Percentiles rank a stretch among this genome's conserved stretches.
phyloP scores from a whole-genome alignment of 257 asterid genomes.

The Agastache rugosa region DNA sequence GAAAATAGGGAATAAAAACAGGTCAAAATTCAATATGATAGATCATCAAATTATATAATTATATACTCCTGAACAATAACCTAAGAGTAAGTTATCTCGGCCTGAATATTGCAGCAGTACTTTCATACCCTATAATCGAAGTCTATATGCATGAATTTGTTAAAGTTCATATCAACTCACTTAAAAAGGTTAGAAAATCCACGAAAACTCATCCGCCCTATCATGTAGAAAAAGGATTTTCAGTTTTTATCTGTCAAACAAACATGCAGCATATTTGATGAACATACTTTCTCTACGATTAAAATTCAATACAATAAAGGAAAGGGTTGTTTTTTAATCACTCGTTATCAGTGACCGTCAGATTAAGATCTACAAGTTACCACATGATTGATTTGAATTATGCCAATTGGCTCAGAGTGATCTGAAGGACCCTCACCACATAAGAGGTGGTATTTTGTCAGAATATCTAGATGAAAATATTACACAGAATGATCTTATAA shows the following conservation, averaged over 20 bases:
- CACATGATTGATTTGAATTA: not conserved
- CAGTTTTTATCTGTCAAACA: not conserved
- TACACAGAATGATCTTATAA: not conserved
- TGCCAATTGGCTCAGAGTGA: not conserved
- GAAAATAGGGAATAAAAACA: not conserved
- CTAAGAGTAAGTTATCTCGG: not conserved
- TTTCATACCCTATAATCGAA: slow-evolving; percentile 8
- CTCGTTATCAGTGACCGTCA: not conserved
- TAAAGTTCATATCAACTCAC: not conserved
- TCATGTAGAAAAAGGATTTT: not conserved
- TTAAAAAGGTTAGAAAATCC: not conserved
- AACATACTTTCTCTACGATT: not conserved
- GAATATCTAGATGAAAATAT: not conserved
- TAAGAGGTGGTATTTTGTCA: not conserved
- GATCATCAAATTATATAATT: not conserved
- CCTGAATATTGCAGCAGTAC: not conserved
- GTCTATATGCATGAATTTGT: not conserved
- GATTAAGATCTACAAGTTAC: not conserved
- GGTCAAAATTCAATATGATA: not conserved
- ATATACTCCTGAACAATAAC: not conserved
- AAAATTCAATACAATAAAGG: slow-evolving; percentile 1
- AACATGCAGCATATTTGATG: slow-evolving; percentile 8
- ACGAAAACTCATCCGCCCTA: not conserved
- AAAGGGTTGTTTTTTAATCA: not conserved
- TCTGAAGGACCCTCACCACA: not conserved